Base-by-base conservation (phyloP, 176 grass and related monocot species). In the Bonia amplexicaulis region DNA sequence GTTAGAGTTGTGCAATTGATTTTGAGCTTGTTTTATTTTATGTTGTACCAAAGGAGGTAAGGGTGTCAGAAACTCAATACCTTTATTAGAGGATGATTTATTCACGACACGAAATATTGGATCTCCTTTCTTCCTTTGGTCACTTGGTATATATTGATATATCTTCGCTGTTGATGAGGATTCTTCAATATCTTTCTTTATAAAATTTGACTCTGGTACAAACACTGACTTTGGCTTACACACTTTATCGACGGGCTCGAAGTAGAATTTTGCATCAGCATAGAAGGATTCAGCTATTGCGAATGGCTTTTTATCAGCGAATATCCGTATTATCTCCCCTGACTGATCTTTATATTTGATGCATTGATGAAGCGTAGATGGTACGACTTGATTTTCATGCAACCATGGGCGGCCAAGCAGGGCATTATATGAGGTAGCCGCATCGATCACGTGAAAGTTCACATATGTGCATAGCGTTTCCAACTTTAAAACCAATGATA, bases 171-270 rank as follows among this genome's bases (percentile, higher is more conserved):
- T 9, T 11, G 11, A 35, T 3, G 54, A 40, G 0, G 27, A 59
- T 33, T 61, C 6, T 0, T 6, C 0, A 0, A 0, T 1, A 8
- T 53, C 17, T 12, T 4, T 15, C 0, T 47, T 2, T 7, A 12
- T 1, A 1, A 39, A 2, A 2, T 9, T 17, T 12, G 2, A 60
- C 8, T 60, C 22, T 4, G 2, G 58, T 4, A 60, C 22, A 25
- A 60, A 49, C 47, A 9, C 2, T 23, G 39, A 6, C 22, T 46
- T 71, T 46, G 22, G 16, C 12, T 71, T 71, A 0, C 1, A 0
- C 12, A 71, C n/a, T 25, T 80, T 80, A 1, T 52, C 27, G 2
- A 80, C 0, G 0, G 45, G 60, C 5, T 67, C 45, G 4, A 80
- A 37, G 0, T 80, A 80, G 9, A 66, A 37, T 2, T 67, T 80